These are phyloP conservation scores for Alternaria viburni DNA, from an alignment of 2,329 filamentous ascomycete genomes.

Conservation along the genomic window DNA sequence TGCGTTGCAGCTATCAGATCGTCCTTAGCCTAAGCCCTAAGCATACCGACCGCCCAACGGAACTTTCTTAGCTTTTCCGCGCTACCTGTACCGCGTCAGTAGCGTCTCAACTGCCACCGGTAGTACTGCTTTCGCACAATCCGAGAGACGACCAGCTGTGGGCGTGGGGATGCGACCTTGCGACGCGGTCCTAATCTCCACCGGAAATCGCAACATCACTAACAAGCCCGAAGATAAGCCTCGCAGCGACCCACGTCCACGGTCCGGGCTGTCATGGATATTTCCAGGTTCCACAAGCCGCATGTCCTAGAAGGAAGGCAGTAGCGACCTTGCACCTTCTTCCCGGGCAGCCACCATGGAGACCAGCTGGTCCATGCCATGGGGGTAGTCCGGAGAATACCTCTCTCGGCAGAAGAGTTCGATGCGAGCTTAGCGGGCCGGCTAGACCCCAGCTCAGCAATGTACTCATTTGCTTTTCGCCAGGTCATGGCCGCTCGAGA, in stretches of 20 bases:
- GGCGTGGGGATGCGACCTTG: not conserved
- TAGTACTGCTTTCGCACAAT: conserved; percentile 2
- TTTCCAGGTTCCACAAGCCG: not conserved
- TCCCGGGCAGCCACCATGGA: not conserved
- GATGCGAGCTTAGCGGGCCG: not conserved
- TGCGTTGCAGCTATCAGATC: conserved; percentile 9
- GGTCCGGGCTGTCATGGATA: not conserved
- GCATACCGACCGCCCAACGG: conserved; percentile 1
- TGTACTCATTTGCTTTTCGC: not conserved
- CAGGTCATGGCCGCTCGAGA: not conserved
- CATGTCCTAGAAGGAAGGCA: not conserved
- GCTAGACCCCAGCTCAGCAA: not conserved
- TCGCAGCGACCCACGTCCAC: conserved; percentile 1
- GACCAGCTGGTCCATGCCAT: conserved; percentile 1
- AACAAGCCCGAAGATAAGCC: conserved; percentile 9
- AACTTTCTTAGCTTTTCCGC: conserved; percentile 1
- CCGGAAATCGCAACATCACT: not conserved
- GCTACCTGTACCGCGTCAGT: conserved; percentile 7
- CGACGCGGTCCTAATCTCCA: not conserved
- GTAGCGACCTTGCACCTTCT: not conserved
- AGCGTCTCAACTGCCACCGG: conserved; percentile 5
- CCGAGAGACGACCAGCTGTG: conserved; percentile 1
- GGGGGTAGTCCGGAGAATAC: conserved; percentile 5
- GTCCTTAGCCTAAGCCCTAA: conserved; percentile 2
- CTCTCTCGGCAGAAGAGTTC: not conserved